Conservation (phyloP, 768 basidiomycete genomes). For the Thelephora ganbajun region DNA sequence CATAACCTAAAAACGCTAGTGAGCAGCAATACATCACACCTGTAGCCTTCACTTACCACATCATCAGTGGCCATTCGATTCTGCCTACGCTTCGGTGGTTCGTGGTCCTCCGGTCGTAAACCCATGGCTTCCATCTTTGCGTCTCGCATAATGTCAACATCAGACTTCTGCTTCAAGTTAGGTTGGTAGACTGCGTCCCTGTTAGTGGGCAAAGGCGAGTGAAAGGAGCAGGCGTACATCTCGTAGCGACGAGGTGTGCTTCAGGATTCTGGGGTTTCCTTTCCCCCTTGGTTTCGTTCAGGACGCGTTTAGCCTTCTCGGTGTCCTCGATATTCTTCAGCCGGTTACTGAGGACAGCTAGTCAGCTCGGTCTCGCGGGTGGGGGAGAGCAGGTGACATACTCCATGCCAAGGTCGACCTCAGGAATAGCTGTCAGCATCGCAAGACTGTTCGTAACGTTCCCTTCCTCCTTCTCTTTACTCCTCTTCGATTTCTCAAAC, state of each 20-base stretch:
- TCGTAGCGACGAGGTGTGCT: slow-evolving; percentile 71
- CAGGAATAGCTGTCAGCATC: slow-evolving; percentile 97
- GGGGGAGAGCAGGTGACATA: slow-evolving; percentile 28
- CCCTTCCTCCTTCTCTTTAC: slow-evolving; percentile 59
- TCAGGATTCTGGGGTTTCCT: slow-evolving; percentile 46
- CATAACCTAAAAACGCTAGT: slow-evolving; percentile 50
- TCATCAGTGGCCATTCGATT: slow-evolving; percentile 74
- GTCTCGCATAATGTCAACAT: slow-evolving; percentile 76
- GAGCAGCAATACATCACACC: not conserved
- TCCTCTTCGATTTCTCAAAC: slow-evolving; percentile 24
- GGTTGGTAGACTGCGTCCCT: slow-evolving; percentile 66
- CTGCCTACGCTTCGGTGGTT: slow-evolving; percentile 43
- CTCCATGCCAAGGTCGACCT: slow-evolving; percentile 99
- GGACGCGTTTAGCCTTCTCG: slow-evolving; percentile 85
- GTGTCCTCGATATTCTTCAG: slow-evolving; percentile 96
- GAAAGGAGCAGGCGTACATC: slow-evolving; percentile 44
- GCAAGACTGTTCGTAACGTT: slow-evolving; percentile 86
- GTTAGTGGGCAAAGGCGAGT: not conserved
- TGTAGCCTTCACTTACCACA: slow-evolving; percentile 36
- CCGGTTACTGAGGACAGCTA: slow-evolving; percentile 42
- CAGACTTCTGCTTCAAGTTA: slow-evolving; percentile 69
- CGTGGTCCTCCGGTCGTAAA: slow-evolving; percentile 38
- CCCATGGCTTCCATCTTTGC: slow-evolving; percentile 84
- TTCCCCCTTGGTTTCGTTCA: slow-evolving; percentile 60
- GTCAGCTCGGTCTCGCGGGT: not conserved